Percentiles rank a stretch among this genome's conserved stretches.
These are phyloP conservation scores for Xylaria polymorpha DNA, from an alignment of 2,329 filamentous ascomycete species.

Conservation along the genomic window DNA sequence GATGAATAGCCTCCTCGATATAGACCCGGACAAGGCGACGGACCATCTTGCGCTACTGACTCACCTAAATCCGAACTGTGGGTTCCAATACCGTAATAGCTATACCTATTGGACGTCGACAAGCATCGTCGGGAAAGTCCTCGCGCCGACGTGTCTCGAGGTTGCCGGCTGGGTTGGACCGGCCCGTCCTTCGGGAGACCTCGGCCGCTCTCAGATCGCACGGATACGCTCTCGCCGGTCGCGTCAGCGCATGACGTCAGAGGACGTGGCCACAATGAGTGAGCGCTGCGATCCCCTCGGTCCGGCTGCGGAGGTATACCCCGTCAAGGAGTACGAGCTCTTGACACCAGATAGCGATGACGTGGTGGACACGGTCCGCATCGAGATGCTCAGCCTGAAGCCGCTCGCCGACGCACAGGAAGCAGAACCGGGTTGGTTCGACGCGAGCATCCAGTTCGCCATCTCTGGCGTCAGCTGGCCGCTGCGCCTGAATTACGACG, in stretches of 20 bases:
- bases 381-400: slow-evolving; percentile 74
- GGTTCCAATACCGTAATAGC: slow-evolving; percentile 79
- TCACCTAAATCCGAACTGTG: slow-evolving; percentile 74
- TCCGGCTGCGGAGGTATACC: slow-evolving; percentile 70
- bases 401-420: slow-evolving; percentile 51
- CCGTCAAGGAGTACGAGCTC: slow-evolving; percentile 74
- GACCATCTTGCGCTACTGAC: slow-evolving; percentile 74
- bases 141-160: slow-evolving; percentile 76
- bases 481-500: slow-evolving; percentile 70
- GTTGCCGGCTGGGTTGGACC: slow-evolving; percentile 81
- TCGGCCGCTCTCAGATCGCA: slow-evolving; percentile 76
- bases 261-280: slow-evolving; percentile 73
- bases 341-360: slow-evolving; percentile 67
- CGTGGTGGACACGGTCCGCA: slow-evolving; percentile 72
- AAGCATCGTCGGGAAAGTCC: slow-evolving; percentile 79
- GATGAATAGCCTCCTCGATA: slow-evolving; percentile 82
- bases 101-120: slow-evolving; percentile 81
- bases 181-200: slow-evolving; percentile 73
- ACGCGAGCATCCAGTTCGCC: slow-evolving; percentile 72
- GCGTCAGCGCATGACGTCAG: slow-evolving; percentile 65
- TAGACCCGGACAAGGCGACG: slow-evolving; percentile 75
- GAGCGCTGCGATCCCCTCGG: slow-evolving; percentile 77
- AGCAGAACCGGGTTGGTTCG: slow-evolving; percentile 61
- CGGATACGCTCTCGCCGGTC: slow-evolving; percentile 71
- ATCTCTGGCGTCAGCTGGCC: slow-evolving; percentile 73